These are phyloP conservation scores for Monosporascus cannonballus DNA, from an alignment of 2,329 filamentous ascomycete species.

Conservation along the genomic window DNA sequence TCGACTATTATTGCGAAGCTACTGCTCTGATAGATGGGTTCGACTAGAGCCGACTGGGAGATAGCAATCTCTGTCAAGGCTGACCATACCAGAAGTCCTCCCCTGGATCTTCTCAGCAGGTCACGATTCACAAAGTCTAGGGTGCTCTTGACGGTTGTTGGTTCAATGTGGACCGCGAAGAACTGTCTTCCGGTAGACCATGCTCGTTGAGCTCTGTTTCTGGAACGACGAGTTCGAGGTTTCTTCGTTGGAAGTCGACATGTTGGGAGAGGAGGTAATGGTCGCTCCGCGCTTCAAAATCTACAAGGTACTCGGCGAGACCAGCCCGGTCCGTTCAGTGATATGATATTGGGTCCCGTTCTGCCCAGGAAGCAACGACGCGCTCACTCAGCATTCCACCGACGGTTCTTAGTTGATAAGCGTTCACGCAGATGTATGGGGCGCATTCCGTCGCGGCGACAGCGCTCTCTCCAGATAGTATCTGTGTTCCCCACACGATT, in stretches of 20 bases:
- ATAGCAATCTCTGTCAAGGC: background rate
- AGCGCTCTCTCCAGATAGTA: slow-evolving; percentile 7
- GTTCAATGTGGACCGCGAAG: background rate
- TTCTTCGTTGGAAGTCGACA: slow-evolving; percentile 3
- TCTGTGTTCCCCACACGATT: background rate
- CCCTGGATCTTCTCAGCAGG: background rate
- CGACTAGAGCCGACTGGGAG: background rate
- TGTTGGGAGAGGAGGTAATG: slow-evolving; percentile 2
- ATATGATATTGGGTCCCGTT: slow-evolving; percentile 7
- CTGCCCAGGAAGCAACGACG: slow-evolving; percentile 7
- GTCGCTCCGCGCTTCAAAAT: slow-evolving; percentile 10
- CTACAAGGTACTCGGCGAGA: background rate
- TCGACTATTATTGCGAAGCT: slow-evolving; percentile 10
- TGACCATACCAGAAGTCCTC: slow-evolving; percentile 5
- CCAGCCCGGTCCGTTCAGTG: background rate
- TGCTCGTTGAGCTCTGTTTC: background rate
- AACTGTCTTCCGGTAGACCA: background rate
- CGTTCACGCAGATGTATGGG: slow-evolving; percentile 16
- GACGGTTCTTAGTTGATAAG: slow-evolving; percentile 8
- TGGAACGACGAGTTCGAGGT: slow-evolving; percentile 8
- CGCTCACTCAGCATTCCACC: slow-evolving; percentile 4
- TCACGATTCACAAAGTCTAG: too few relatives aligned
- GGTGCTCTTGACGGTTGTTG: background rate
- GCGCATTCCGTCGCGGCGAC: slow-evolving; percentile 18
- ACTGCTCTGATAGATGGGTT: slow-evolving; percentile 9